phyloP scores from a whole-genome alignment of 2,329 filamentous ascomycete species.

The Aureobasidium sp. region DNA sequence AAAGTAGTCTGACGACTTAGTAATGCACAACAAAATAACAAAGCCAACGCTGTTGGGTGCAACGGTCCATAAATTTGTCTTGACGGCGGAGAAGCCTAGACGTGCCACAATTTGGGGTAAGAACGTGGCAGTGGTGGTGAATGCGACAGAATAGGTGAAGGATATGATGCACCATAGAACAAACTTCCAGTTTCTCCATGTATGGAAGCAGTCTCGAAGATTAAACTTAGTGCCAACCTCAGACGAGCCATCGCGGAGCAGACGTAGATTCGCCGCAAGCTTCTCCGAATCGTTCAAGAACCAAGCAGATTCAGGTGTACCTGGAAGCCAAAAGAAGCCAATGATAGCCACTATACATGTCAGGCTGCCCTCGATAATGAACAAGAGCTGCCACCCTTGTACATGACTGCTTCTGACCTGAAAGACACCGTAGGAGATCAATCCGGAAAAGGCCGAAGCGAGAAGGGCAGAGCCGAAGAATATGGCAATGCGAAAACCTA shows the following conservation, averaged over 20 bases:
- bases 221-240: slow-evolving; percentile 33
- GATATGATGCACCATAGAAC: slow-evolving; percentile 39
- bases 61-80: slow-evolving; percentile 45
- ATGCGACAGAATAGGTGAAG: slow-evolving; percentile 44
- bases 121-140: slow-evolving; percentile 41
- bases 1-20: slow-evolving; percentile 39
- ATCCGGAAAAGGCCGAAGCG: slow-evolving; percentile 35
- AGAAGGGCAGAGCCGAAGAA: slow-evolving; percentile 39
- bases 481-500: slow-evolving; percentile 39
- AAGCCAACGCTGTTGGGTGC: slow-evolving; percentile 44
- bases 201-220: slow-evolving; percentile 35
- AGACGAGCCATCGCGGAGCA: slow-evolving; percentile 40
- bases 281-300: slow-evolving; percentile 33
- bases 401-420: slow-evolving; percentile 42
- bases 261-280: slow-evolving; percentile 36
- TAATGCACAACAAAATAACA: slow-evolving; percentile 38
- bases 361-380: slow-evolving; percentile 36
- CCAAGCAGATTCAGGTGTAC: slow-evolving; percentile 30
- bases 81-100: slow-evolving; percentile 38
- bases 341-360: slow-evolving; percentile 27
- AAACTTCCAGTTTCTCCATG: slow-evolving; percentile 39
- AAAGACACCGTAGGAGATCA: slow-evolving; percentile 39
- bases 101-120: slow-evolving; percentile 42
- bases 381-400: slow-evolving; percentile 41
- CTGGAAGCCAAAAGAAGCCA: slow-evolving; percentile 31